A percentile compares a stretch with the other conserved stretches of the same genome.
These are phyloP conservation scores for Prorocentrum cordatum DNA, from an alignment of 169 alveolate genomes.

Conservation along the genomic window DNA sequence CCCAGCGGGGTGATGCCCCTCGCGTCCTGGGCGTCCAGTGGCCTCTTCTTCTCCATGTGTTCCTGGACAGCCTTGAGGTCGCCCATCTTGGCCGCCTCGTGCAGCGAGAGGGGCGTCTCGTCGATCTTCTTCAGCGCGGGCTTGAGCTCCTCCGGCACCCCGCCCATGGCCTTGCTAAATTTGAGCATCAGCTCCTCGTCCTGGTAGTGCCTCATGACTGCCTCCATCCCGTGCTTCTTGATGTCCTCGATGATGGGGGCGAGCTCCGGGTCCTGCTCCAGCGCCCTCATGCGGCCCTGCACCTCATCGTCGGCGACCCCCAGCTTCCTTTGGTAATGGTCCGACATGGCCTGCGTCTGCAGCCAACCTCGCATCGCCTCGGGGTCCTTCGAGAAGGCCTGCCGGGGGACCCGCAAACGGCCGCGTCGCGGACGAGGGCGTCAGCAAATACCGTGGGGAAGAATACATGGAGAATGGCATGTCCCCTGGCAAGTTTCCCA, in stretches of 20 bases:
- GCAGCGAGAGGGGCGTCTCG: conserved; percentile 47
- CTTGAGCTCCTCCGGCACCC: conserved; percentile 20
- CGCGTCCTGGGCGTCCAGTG: conserved; percentile 32
- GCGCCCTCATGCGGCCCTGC: too few relatives aligned
- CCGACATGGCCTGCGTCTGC: conserved; percentile 56
- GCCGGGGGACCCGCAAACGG: too few relatives aligned
- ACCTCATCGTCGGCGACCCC: not conserved
- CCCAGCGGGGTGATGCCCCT: conserved; percentile 52
- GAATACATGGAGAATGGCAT: too few relatives aligned
- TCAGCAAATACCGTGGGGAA: too few relatives aligned
- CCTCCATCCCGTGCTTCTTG: conserved; percentile 45
- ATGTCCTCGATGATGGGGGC: conserved; percentile 34
- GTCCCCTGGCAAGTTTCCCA: too few relatives aligned
- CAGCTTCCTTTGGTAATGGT: conserved; percentile 27
- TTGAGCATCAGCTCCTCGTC: conserved; percentile 46
- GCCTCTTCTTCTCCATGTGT: conserved; percentile 17
- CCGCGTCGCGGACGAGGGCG: too few relatives aligned
- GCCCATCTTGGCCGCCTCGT: conserved; percentile 63
- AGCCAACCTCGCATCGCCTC: conserved; percentile 67
- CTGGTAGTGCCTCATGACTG: conserved; percentile 35
- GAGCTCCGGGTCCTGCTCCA: conserved; percentile 42
- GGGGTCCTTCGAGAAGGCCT: conserved; percentile 43
- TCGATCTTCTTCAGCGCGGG: conserved; percentile 27
- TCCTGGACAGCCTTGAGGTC: conserved; percentile 13
- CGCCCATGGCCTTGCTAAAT: conserved; percentile 35